Evolutionary conservation across 2,329 filamentous ascomycete species (phyloP), one percentile per base, ranked within the genome.

Genomic region (Xylariaceae sp.): DNA sequence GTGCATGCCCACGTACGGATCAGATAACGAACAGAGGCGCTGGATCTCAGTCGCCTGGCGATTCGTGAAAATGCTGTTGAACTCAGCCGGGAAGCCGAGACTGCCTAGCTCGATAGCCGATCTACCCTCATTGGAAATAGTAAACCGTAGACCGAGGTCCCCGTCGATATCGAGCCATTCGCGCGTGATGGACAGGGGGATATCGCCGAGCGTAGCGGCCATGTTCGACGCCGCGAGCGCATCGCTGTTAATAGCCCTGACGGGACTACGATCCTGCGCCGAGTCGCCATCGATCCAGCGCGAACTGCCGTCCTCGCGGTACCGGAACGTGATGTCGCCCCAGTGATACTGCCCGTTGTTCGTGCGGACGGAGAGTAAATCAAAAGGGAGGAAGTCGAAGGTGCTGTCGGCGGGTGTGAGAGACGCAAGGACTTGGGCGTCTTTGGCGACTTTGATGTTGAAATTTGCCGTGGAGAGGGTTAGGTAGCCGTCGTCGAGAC

Each of bases 61-160:
- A 50, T 74, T 74, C 10, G 77, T 83, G 66, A 86, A 86, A 64
- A 86, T 84, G 68, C 80, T 86, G 72, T 86, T 86, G 73, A 85
- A 83, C 67, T 84, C 81, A 17, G 82, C 76, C 0, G 83, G 83
- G 54, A 86, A 79, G 0, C 83, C 83, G 1, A 86, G 73, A 52
- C 79, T 79, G 1, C 83, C 83, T 4, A 86, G 69, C 59, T 86
- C 82, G 2, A 86, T 58, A 0, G 72, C 60, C 0, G 67, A 62
- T 0, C 65, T 63, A 0, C 69, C 77, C 0, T 69, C 69, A 60
- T 84, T 85, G 8, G 72, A 73, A 17, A 85, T 64, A 1, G 76
- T 82, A 67, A 85, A 80, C 13, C 74, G 74, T 2, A 86, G 71
- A 4, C 75, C 79, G 1, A 86, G 67, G 59, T 84, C 80, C 1